Percentiles rank a stretch among this genome's conserved stretches.
Conservation (phyloP, 176 grass and related monocot genomes). For the Juncus effusus region DNA sequence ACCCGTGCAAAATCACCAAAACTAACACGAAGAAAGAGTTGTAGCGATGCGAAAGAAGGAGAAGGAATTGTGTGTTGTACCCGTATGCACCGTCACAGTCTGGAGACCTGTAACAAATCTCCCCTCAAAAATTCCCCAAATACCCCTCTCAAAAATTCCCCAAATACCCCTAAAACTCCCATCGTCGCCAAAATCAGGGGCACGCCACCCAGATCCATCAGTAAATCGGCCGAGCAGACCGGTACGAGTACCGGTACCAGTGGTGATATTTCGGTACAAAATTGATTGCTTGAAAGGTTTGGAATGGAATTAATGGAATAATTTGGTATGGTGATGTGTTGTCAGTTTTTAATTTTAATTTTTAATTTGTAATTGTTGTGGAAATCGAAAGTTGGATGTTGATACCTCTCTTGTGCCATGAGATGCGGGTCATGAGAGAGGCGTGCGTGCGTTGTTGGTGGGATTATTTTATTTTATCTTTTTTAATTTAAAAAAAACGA, state of each 20-base stretch:
- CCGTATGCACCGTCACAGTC: conserved; percentile 59
- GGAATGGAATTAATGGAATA: conserved; percentile 20
- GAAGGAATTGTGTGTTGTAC: conserved; percentile 17
- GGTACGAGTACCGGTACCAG: conserved; percentile 23
- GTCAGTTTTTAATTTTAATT: conserved; percentile 29
- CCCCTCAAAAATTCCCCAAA: conserved; percentile 37
- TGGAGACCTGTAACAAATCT: conserved; percentile 50
- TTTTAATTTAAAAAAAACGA: conserved; percentile 9
- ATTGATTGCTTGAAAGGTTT: conserved; percentile 36
- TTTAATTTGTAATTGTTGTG: conserved; percentile 21
- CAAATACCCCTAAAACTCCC: conserved; percentile 42
- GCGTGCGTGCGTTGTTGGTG: conserved; percentile 29
- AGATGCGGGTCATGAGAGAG: not conserved
- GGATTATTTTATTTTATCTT: not conserved
- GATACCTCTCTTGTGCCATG: conserved; percentile 22
- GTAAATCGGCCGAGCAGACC: conserved; percentile 31
- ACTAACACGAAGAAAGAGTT: conserved; percentile 81
- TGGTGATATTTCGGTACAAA: conserved; percentile 43
- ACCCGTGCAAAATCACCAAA: conserved; percentile 94
- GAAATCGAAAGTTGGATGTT: not conserved
- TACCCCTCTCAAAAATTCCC: conserved; percentile 32
- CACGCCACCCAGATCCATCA: conserved; percentile 8
- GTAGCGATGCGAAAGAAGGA: conserved; percentile 30
- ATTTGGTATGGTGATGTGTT: conserved; percentile 45
- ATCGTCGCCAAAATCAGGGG: conserved; percentile 31